A percentile compares a stretch with the other conserved stretches of the same genome.
These are phyloP conservation scores for Fusarium setosum DNA, from an alignment of 2,329 filamentous ascomycete genomes.

Conservation along the genomic window DNA sequence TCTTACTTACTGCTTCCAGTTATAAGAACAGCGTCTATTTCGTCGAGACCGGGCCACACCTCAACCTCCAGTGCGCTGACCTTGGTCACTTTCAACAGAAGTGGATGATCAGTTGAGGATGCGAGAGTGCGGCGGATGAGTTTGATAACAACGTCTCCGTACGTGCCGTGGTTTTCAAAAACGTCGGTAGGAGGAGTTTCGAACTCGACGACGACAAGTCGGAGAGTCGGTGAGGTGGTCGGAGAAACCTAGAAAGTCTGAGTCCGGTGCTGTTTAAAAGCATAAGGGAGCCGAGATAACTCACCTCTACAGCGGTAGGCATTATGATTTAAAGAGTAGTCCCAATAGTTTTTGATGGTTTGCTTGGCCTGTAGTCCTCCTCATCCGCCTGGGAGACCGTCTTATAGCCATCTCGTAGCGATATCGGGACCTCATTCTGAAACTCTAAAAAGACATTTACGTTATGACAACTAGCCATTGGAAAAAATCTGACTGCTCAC, in stretches of 20 bases:
- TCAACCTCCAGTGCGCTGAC: not conserved
- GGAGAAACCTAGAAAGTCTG: not conserved
- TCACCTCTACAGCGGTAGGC: not conserved
- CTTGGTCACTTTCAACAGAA: conserved; percentile 8
- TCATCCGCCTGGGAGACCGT: not conserved
- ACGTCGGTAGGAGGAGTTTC: conserved; percentile 15
- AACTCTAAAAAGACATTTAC: not conserved
- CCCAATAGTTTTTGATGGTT: not conserved
- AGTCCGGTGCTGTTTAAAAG: not conserved
- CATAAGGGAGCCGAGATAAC: not conserved
- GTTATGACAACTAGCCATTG: not conserved
- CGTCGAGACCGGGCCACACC: conserved; percentile 5
- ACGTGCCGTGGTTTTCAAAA: conserved; percentile 19
- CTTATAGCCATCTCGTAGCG: not conserved
- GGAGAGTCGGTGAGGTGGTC: not conserved
- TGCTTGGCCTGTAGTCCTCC: not conserved
- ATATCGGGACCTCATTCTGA: not conserved
- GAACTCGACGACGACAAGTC: conserved; percentile 24
- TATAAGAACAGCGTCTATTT: conserved; percentile 22
- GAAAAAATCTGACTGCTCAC: not conserved
- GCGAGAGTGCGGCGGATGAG: conserved; percentile 6
- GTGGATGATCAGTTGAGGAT: not conserved
- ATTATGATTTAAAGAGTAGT: not conserved
- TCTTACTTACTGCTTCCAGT: conserved; percentile 29
- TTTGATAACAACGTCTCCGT: conserved; percentile 22